Percentiles rank a stretch among this genome's conserved stretches.
Conservation (phyloP, 2,329 filamentous ascomycete species). For the Trichoderma sp. region DNA sequence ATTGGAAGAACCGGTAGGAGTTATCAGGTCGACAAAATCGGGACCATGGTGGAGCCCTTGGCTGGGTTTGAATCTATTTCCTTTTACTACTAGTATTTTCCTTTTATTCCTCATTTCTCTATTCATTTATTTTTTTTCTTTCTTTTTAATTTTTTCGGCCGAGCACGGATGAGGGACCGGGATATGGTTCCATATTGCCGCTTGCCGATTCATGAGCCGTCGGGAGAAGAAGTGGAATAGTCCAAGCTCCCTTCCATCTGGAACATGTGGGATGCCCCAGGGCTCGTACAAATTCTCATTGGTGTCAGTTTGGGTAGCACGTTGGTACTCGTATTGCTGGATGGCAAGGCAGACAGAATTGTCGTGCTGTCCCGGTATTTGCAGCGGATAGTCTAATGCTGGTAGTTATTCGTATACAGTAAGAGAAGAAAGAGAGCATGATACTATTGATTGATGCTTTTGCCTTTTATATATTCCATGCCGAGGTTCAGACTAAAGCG, state of each 20-base stretch:
- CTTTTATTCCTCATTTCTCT: neutral
- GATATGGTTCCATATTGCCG: neutral
- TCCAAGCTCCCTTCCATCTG: neutral
- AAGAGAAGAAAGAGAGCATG: neutral
- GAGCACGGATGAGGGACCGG: neutral
- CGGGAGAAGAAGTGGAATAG: neutral
- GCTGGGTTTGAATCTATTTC: neutral
- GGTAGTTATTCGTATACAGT: neutral
- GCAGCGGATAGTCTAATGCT: too few species aligned
- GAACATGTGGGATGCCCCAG: neutral
- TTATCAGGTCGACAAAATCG: conserved; percentile 4
- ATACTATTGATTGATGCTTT: neutral
- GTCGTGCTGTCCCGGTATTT: neutral
- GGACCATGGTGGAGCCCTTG: neutral
- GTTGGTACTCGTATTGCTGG: neutral
- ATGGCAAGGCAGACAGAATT: neutral
- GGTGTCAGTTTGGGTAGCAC: neutral
- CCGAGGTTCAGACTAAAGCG: neutral
- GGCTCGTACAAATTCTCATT: neutral
- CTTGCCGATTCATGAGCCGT: neutral
- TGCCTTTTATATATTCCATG: neutral
- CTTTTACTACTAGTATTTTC: neutral
- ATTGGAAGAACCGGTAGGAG: neutral
- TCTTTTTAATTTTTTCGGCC: neutral
- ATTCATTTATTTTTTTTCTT: neutral